Percentiles rank a stretch among this genome's conserved stretches.
These are phyloP conservation scores for Saprolegnia diclina DNA, from an alignment of 352 stramenopile species.

Conservation along the genomic window DNA sequence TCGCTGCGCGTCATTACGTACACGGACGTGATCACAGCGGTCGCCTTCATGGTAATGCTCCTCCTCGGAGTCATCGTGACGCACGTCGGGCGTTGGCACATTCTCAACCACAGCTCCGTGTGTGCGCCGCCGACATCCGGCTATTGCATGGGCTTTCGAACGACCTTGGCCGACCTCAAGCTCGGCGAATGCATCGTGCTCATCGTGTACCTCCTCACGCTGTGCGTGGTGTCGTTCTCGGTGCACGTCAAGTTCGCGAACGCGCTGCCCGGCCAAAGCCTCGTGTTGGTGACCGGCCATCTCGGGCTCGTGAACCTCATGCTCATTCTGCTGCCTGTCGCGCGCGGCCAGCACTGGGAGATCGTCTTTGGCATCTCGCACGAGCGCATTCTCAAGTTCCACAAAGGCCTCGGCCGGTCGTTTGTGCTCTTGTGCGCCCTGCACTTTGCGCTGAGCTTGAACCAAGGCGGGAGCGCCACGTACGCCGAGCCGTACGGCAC, in stretches of 20 bases:
- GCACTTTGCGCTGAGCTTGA: constrained; percentile 45
- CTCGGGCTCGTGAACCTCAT: constrained; percentile 33
- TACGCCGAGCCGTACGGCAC: constrained; percentile 37
- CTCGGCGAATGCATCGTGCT: constrained; percentile 11
- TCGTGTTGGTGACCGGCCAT: constrained; percentile 39
- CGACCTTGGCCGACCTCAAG: constrained; percentile 2
- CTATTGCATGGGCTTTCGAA: not conserved
- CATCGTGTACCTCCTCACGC: not conserved
- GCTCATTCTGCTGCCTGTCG: constrained; percentile 56
- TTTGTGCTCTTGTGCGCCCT: constrained; percentile 50
- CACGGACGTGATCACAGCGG: not conserved
- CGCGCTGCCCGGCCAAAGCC: not conserved
- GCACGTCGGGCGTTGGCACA: not conserved
- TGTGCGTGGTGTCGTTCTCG: not conserved
- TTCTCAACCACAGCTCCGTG: not conserved
- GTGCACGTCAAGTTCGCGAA: not conserved
- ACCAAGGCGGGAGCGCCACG: constrained; percentile 31
- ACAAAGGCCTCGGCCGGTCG: constrained; percentile 64
- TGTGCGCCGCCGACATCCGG: not conserved
- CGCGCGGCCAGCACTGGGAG: constrained; percentile 51
- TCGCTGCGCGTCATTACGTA: not conserved
- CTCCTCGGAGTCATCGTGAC: not conserved
- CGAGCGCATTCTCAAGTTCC: constrained; percentile 78
- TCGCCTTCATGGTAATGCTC: constrained; percentile 2
- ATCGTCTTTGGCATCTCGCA: constrained; percentile 67